Percentiles rank a stretch among this genome's conserved stretches.
Conservation (phyloP, 2,329 filamentous ascomycete genomes). For the Byssochlamys sp. region DNA sequence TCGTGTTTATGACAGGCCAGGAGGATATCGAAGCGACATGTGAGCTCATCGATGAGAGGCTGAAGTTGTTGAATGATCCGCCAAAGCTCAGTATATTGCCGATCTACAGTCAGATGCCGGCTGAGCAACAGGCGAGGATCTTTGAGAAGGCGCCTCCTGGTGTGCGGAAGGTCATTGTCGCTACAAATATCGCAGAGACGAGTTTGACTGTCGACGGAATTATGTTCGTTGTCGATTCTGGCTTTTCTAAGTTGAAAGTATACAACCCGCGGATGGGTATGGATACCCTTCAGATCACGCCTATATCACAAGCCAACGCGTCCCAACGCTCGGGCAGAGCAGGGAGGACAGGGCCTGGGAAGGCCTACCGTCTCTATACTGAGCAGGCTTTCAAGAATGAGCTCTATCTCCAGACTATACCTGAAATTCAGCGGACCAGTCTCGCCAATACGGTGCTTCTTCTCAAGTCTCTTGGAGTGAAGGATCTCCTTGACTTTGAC, state of each 20-base stretch:
- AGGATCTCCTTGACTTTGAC: conserved; percentile 88
- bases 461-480: conserved; percentile 87
- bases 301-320: conserved; percentile 92
- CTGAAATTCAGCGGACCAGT: conserved; percentile 94
- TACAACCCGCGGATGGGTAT: conserved; percentile 99
- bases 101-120: conserved; percentile 99
- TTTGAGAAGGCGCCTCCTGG: conserved; percentile 85
- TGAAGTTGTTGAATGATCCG: conserved; percentile 83
- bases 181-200: conserved; percentile 96
- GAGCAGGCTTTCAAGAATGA: conserved; percentile 93
- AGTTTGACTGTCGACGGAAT: conserved; percentile 97
- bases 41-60: conserved; percentile 76
- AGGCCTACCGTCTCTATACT: conserved; percentile 87
- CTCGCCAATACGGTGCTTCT: conserved; percentile 88
- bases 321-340: conserved; percentile 88
- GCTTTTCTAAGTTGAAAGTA: conserved; percentile 94
- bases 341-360: conserved; percentile 86
- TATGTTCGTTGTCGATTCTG: conserved; percentile 95
- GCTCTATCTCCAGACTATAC: conserved; percentile 91
- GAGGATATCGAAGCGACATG: conserved; percentile 97
- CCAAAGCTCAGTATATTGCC: conserved; percentile 89
- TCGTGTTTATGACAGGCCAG: conserved; percentile 98
- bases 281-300: conserved; percentile 96
- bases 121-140: conserved; percentile 93
- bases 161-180: conserved; percentile 92